Conservation (phyloP, 345 rosid species). For the Heritiera littoralis region DNA sequence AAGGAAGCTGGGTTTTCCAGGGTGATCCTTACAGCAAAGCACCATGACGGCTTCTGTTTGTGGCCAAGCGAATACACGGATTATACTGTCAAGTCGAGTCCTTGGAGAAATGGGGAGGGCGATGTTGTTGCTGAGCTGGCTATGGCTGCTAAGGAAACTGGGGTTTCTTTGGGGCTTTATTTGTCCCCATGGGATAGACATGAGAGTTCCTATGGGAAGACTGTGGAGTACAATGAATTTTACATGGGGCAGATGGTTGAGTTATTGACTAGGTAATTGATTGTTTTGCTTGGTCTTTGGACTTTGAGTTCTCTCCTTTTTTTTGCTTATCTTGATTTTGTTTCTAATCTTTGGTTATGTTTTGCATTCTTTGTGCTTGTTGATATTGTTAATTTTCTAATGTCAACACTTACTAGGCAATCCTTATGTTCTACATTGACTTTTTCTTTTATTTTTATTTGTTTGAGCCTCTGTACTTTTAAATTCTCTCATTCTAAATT, state of each 20-base stretch:
- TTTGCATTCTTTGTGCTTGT: not conserved
- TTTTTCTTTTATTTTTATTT: not conserved
- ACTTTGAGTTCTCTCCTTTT: not conserved
- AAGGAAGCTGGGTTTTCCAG: conserved; percentile 70
- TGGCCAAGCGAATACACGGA: conserved; percentile 75
- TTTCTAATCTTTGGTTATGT: not conserved
- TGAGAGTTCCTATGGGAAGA: conserved; percentile 66
- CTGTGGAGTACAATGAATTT: conserved; percentile 80
- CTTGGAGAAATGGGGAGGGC: conserved; percentile 67
- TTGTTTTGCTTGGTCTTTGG: not conserved
- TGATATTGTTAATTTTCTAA: not conserved
- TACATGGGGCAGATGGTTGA: conserved; percentile 88
- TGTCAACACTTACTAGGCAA: not conserved
- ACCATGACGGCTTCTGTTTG: conserved; percentile 96
- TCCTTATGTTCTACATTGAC: not conserved
- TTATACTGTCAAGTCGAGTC: conserved; percentile 68
- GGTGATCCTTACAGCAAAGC: conserved; percentile 80
- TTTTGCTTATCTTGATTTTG: not conserved
- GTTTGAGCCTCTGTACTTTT: not conserved
- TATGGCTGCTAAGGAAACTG: conserved; percentile 57
- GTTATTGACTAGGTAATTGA: conserved; percentile 65
- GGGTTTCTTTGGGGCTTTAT: conserved; percentile 65
- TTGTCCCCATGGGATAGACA: conserved; percentile 97
- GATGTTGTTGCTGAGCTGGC: conserved; percentile 76
- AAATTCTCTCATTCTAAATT: too few species aligned